Evolutionary conservation across 352 stramenopile species (phyloP), one percentile per base, ranked within the genome.

Genomic region (Blastocystis sp.): DNA sequence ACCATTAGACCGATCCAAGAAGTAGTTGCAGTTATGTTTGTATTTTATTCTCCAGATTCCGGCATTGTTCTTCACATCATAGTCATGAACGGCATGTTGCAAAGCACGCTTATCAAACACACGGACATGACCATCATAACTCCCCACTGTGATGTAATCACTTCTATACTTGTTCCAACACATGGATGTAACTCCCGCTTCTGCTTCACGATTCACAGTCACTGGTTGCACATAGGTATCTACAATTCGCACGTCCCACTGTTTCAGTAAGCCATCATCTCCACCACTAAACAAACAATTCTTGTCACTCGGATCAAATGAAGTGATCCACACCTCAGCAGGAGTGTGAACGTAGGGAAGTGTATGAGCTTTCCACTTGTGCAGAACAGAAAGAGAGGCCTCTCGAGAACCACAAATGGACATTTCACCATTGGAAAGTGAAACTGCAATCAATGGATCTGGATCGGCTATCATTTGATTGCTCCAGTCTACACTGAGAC

Each of bases 21-120:
- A 83, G 29, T 77, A 87, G 27, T 87, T 87, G 7, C 35, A 6
- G 24, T 87, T 87, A 54, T 87, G 54, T 46, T 65, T 87, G 24
- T 78, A 87, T n/a, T 87, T 87, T 14, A 87, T 78, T 16, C 77
- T 51, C 77, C 77, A 87, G 49, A 87, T 87, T 21, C 77, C 77
- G 0, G 59, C 77, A 14, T 78, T 78, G 49, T 87, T 74, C 65
- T 87, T 3, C 0, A 83, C 14, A 46, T 83, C 71, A 12, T 58
- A 37, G 49, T 87, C 77, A 1, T 51, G 71, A 35, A 87, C 59
- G 0, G 77, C 59, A 21, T 37, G 65, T 6, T 9, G 7, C 1
- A 87, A 75, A 19, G 71, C 14, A 24, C 77, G 37, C 27, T 77
- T 61, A 27, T 87, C 77, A 29, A 58, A 87, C 7, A 87, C 16